phyloP scores from a whole-genome alignment of 176 grass and related monocot species.

The Oryza coarctata region DNA sequence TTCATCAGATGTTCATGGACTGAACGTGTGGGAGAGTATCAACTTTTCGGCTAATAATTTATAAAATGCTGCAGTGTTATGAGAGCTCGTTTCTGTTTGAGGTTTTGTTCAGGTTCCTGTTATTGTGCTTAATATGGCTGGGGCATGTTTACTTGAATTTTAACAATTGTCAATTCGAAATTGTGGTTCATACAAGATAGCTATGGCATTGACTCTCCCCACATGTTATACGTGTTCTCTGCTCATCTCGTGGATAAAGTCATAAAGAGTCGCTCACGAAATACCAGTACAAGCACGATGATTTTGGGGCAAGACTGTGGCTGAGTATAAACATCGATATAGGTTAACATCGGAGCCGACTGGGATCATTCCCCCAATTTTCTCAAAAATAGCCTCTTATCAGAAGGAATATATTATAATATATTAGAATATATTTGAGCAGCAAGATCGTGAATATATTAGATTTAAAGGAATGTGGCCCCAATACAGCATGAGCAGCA shows the following conservation, averaged over 20 bases:
- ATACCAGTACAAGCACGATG: neutral
- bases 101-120: slow-evolving; percentile 14
- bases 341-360: too few species aligned
- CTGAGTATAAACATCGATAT: neutral
- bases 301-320: neutral
- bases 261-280: neutral
- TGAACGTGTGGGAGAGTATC: slow-evolving; percentile 8
- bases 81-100: slow-evolving; percentile 7
- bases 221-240: too few species aligned
- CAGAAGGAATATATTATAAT: neutral
- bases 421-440: too few species aligned
- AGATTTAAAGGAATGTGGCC: neutral
- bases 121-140: slow-evolving; percentile 28
- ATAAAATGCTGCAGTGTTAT: neutral
- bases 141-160: slow-evolving; percentile 12
- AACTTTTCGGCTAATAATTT: slow-evolving; percentile 33
- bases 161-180: slow-evolving; percentile 11
- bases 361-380: neutral
- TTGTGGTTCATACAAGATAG: neutral
- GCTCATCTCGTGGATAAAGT: neutral
- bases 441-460: slow-evolving; percentile 8
- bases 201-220: neutral
- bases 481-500: too few species aligned
- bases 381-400: neutral
- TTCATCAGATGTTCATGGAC: neutral